Evolutionary conservation across 192 early-diverging fungal genomes (phyloP).

Genomic region (Entomortierella beljakovae): DNA sequence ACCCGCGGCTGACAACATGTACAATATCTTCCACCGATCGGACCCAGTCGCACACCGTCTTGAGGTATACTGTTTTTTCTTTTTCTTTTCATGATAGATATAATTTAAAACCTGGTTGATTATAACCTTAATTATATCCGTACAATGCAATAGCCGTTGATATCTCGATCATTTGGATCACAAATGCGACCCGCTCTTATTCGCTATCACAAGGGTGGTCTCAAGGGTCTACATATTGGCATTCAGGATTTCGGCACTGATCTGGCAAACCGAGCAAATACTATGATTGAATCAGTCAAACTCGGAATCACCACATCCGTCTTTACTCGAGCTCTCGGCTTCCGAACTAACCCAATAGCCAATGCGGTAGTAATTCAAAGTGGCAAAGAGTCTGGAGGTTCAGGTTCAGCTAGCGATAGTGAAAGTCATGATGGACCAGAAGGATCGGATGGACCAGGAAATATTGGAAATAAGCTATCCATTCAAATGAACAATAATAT

Average conservation of each 20-base stretch:
- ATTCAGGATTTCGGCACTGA: conserved; percentile 76
- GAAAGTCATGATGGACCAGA: conserved; percentile 25
- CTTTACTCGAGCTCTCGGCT: conserved; percentile 62
- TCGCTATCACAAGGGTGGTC: conserved; percentile 86
- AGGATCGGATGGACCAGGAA: conserved; percentile 8
- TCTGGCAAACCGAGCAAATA: conserved; percentile 73
- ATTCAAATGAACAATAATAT: conserved; percentile 24
- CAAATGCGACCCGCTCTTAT: conserved; percentile 76
- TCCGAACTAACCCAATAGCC: conserved; percentile 30
- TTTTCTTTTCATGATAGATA: neutral
- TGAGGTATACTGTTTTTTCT: conserved; percentile 10
- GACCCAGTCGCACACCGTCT: conserved; percentile 40
- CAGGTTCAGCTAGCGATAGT: conserved; percentile 14
- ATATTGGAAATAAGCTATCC: conserved; percentile 11
- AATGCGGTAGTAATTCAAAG: conserved; percentile 34
- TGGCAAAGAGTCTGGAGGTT: conserved; percentile 22
- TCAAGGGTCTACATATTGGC: conserved; percentile 75
- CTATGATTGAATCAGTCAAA: conserved; percentile 71
- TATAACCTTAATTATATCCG: neutral
- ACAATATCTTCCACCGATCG: conserved; percentile 83
- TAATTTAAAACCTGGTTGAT: too few relatives aligned
- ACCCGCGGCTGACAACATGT: conserved; percentile 78
- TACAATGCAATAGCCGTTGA: conserved; percentile 66
- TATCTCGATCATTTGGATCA: conserved; percentile 65
- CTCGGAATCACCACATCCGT: conserved; percentile 68